Base-by-base conservation (phyloP, 179 eudicot species). In the Heliamphora pulchella region DNA sequence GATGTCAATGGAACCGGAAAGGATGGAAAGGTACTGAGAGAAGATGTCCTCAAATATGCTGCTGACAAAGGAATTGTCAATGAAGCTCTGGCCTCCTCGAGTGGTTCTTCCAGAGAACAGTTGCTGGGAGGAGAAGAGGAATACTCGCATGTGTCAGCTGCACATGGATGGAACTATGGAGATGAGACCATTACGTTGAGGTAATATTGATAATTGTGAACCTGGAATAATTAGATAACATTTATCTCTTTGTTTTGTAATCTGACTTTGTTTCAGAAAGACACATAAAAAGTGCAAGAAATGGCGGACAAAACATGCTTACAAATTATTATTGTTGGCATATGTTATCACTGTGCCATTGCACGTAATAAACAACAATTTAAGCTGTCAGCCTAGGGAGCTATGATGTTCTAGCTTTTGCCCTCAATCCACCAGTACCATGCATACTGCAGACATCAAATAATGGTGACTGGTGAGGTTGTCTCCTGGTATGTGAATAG, bases 11-110 rank as follows among this genome's bases (percentile, higher is more conserved):
- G 97, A 81, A 92, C 87, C 73, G 97, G 98, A 77, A 82, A 84
- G 83, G 91, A 86, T 85, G 98, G 99, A 76, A 90, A 98, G 85
- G 86, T 96, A 64, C 61, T 84, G 44, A 91, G 84, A 86, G 99
- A 92, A 89, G 99, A 96, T 78, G 88, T 94, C 62, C 82, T 91
- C 31, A 89, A 64, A 63, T 87, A 86, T 89, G 94, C 87, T 87
- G 82, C 84, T 11, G 74, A 77, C 1, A 84, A 81, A 85, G 93
- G 90, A 80, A 57, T 78, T 82, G 66, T 86, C 43, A 74, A 76
- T 18, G 88, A 84, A 63, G 78, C 66, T 14, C 57, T 87, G 76
- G 77, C 84, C 46, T 57, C 69, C 43, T 78, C 82, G 4, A 68
- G 71, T 84, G 69, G 81, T 79, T 44, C 71, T 58, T 76, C 82